A percentile compares a stretch with the other conserved stretches of the same genome.
phyloP scores from a whole-genome alignment of 345 rosid species.

The Rhodomyrtus tomentosa region DNA sequence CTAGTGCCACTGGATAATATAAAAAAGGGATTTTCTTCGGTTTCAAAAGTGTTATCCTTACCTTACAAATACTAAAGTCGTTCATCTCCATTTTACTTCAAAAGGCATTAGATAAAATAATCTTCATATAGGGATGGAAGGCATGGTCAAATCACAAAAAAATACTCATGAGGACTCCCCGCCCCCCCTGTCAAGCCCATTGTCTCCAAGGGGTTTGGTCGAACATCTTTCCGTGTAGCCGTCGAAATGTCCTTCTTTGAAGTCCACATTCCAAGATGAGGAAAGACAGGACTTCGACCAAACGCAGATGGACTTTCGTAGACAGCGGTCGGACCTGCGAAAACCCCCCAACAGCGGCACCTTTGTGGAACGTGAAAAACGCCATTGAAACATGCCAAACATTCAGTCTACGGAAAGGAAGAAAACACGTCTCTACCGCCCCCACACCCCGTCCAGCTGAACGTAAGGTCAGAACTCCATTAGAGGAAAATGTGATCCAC shows the following conservation, averaged over 20 bases:
- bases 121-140: background rate
- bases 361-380: background rate
- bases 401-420: background rate
- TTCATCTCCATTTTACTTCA: background rate
- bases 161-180: background rate
- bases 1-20: background rate
- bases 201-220: background rate
- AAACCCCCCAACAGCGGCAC: background rate
- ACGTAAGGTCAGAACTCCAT: background rate
- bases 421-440: background rate
- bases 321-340: background rate
- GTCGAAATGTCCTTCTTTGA: background rate
- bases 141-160: background rate
- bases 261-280: background rate
- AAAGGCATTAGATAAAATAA: background rate
- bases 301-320: background rate
- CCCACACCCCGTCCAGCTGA: background rate
- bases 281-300: background rate
- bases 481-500: background rate
- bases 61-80: background rate
- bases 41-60: background rate
- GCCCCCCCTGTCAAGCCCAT: background rate
- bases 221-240: background rate
- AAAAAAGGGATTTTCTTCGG: background rate
- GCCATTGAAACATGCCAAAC: background rate